These are phyloP conservation scores for Pseudogymnoascus sp. DNA, from an alignment of 2,329 filamentous ascomycete species.

Conservation along the genomic window DNA sequence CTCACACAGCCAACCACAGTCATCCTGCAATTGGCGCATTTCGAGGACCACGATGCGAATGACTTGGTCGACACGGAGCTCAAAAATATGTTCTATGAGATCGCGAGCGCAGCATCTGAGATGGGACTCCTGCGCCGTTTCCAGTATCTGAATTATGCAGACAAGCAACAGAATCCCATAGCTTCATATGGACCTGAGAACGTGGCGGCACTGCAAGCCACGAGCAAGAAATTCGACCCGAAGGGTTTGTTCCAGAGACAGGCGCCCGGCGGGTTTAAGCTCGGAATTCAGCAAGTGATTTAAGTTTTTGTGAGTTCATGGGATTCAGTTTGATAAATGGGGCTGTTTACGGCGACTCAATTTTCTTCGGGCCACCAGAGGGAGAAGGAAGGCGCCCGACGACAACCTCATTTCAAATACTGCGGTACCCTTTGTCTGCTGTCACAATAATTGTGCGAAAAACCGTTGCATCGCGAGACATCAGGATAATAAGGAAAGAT, in stretches of 20 bases:
- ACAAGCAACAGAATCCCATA: slow-evolving; percentile 10
- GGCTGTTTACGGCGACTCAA: not conserved
- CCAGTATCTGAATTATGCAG: slow-evolving; percentile 15
- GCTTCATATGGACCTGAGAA: slow-evolving; percentile 35
- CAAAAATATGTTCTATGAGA: not conserved
- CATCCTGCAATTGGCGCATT: not conserved
- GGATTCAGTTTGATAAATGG: not conserved
- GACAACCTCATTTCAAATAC: not conserved
- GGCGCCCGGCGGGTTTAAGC: slow-evolving; percentile 24
- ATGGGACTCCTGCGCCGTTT: slow-evolving; percentile 12
- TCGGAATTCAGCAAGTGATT: slow-evolving; percentile 9
- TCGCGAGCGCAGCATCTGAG: not conserved
- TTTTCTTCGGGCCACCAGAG: not conserved
- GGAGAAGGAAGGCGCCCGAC: no score
- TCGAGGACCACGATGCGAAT: not conserved
- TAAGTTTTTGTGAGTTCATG: not conserved
- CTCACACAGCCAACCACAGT: not conserved
- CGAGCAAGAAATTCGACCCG: slow-evolving; percentile 33
- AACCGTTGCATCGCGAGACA: not conserved
- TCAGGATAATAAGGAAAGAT: not conserved
- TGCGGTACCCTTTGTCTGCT: not conserved
- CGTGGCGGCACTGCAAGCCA: slow-evolving; percentile 26
- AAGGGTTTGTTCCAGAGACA: slow-evolving; percentile 23
- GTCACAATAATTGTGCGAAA: not conserved
- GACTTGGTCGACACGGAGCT: not conserved